These are phyloP conservation scores for Megacollybia platyphylla DNA, from an alignment of 1,284 basidiomycete species.

Conservation along the genomic window DNA sequence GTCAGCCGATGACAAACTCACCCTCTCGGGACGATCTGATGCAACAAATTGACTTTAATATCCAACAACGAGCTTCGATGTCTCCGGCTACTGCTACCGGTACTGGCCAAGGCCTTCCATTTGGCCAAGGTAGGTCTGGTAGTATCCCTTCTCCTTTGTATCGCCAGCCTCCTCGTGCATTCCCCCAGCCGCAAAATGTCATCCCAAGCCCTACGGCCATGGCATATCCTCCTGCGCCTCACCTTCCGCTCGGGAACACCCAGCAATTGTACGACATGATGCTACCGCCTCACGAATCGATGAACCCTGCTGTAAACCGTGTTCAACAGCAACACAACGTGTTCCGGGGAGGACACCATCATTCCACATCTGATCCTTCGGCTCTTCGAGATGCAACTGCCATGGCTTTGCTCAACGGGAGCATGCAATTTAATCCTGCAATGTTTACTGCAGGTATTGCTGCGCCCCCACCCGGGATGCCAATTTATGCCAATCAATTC, in stretches of 20 bases:
- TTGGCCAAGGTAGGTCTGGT: slow-evolving; percentile 31
- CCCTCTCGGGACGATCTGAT: slow-evolving; percentile 34
- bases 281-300: slow-evolving; percentile 44
- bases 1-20: slow-evolving; percentile 16
- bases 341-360: slow-evolving; percentile 61
- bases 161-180: slow-evolving; percentile 41
- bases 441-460: slow-evolving; percentile 38
- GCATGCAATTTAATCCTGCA: slow-evolving; percentile 37
- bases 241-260: slow-evolving; percentile 53
- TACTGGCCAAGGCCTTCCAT: slow-evolving; percentile 20
- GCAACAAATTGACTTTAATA: slow-evolving; percentile 38
- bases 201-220: slow-evolving; percentile 40
- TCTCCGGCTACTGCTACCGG: slow-evolving; percentile 19
- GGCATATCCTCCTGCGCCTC: slow-evolving; percentile 37
- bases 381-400: slow-evolving; percentile 54
- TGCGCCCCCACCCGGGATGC: slow-evolving; percentile 33
- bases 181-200: slow-evolving; percentile 42
- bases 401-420: slow-evolving; percentile 43
- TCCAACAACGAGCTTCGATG: slow-evolving; percentile 43
- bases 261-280: slow-evolving; percentile 74
- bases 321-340: slow-evolving; percentile 64
- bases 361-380: slow-evolving; percentile 69
- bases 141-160: slow-evolving; percentile 31
- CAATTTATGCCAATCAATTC: slow-evolving; percentile 57
- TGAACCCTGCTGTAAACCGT: slow-evolving; percentile 52